These are phyloP conservation scores for Candida pseudofarinosa DNA, from an alignment of 805 yeast species.

Conservation along the genomic window DNA sequence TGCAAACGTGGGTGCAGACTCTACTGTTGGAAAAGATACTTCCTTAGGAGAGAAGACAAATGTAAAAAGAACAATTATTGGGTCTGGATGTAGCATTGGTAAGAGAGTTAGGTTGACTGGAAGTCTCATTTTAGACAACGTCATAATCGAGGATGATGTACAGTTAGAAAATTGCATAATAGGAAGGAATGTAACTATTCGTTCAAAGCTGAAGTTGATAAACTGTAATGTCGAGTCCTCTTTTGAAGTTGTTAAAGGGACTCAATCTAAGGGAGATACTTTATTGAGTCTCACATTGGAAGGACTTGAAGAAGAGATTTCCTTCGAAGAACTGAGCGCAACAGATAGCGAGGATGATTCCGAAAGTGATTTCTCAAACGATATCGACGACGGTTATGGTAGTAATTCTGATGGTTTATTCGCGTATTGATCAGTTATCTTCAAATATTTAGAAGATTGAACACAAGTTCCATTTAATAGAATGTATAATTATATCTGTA, in stretches of 20 bases:
- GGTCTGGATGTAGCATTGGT: slow-evolving; percentile 72
- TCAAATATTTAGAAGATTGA: too few relatives aligned
- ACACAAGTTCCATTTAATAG: too few relatives aligned
- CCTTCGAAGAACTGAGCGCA: slow-evolving; percentile 25
- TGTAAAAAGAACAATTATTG: slow-evolving; percentile 82
- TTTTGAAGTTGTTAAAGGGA: slow-evolving; percentile 59
- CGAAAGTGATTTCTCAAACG: slow-evolving; percentile 31
- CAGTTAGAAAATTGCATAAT: slow-evolving; percentile 82
- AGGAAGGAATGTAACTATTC: slow-evolving; percentile 66
- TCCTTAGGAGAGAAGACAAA: slow-evolving; percentile 75
- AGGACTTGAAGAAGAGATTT: slow-evolving; percentile 32
- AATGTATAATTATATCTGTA: neutral
- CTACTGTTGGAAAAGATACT: slow-evolving; percentile 68
- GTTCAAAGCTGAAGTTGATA: slow-evolving; percentile 59
- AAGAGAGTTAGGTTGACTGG: slow-evolving; percentile 85
- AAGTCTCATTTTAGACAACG: slow-evolving; percentile 71
- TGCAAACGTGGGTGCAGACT: slow-evolving; percentile 85
- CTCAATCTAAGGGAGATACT: slow-evolving; percentile 56
- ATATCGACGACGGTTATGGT: slow-evolving; percentile 58
- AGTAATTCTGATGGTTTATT: slow-evolving; percentile 54
- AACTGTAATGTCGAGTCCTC: slow-evolving; percentile 85
- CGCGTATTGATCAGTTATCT: slow-evolving; percentile 19
- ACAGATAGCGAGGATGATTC: slow-evolving; percentile 34
- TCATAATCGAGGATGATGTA: slow-evolving; percentile 72
- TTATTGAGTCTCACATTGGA: slow-evolving; percentile 41